Base-by-base conservation (phyloP, 1,284 basidiomycete genomes). In the Moesziomyces sp. region DNA sequence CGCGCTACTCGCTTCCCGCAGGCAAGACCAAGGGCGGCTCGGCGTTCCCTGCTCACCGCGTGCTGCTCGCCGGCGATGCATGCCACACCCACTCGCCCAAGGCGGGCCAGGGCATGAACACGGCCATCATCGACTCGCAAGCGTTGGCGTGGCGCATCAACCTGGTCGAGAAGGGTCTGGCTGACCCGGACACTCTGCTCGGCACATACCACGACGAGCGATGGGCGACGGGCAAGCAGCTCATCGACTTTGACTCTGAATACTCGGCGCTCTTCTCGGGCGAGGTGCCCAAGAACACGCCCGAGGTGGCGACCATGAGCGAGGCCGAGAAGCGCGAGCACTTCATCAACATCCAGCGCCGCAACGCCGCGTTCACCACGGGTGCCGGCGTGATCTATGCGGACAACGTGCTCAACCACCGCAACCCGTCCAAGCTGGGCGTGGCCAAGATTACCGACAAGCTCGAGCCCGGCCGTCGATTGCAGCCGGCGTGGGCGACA, bases 401-500 rank as follows among this genome's bases (percentile, higher is more conserved):
- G 33, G 79, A 81, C 55, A 80, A 76, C 23, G 72, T 79, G 33
- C 78, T 81, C 56, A 81, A 80, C 67, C 51, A 74, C 53, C 68
- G 76, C 38, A 76, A 81, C 30, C 72, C 74, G 0, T 40, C 30
- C 21, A 51, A 63, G 46, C 59, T 80, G n/a, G 79, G 79, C 24
- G 35, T 79, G 1, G n/a, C 59, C 46, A 58, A 62, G 58, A 46
- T 66, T 40, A 68, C 58, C 14, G 59, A 66, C 50, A 74, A 73
- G 57, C 64, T 81, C 28, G 74, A 80, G 61, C 66, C 78, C 6
- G 79, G 79, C 19, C 52, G 52, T 18, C 53, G 79, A 11, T 54
- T 81, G 33, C 64, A 62, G 49, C 79, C 79, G n/a, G 74, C 76
- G 0, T 81, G 79, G 79, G 91, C 92, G 52, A 84, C 91, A 26